Percentiles rank a stretch among this genome's conserved stretches.
Conservation (phyloP, 306 rosid genomes). For the Canavalia ensiformis region DNA sequence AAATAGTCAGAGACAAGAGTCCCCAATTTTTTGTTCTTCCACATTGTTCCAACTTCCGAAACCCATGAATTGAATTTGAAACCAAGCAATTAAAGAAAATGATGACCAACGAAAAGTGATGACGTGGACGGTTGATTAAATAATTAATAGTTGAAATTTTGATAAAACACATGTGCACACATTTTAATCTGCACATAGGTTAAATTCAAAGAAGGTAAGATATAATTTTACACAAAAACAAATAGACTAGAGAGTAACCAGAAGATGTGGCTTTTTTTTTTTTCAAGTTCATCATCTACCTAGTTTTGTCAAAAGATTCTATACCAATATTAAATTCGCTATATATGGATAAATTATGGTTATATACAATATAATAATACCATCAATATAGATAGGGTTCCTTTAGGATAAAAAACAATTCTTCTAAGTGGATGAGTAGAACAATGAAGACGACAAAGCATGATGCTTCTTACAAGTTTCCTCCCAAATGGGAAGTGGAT, state of each 20-base stretch:
- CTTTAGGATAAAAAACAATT: background rate
- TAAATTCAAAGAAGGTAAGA: too few relatives aligned
- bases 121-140: background rate
- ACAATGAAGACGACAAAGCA: background rate
- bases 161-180: too few relatives aligned
- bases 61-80: too few relatives aligned
- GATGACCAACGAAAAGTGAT: background rate
- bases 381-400: background rate
- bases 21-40: background rate
- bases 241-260: too few relatives aligned
- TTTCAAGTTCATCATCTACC: too few relatives aligned
- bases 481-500: conserved; percentile 26
- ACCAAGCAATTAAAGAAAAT: background rate
- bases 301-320: too few relatives aligned
- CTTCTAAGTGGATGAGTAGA: background rate
- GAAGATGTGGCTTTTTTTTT: too few relatives aligned
- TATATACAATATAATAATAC: background rate
- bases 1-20: background rate
- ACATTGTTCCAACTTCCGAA: background rate
- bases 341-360: too few relatives aligned
- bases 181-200: too few relatives aligned
- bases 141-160: too few relatives aligned
- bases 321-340: too few relatives aligned
- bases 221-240: too few relatives aligned
- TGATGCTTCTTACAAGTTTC: conserved; percentile 29